Base-by-base conservation (phyloP, 2,329 filamentous ascomycete genomes). In the Sarocladiaceae sp. region DNA sequence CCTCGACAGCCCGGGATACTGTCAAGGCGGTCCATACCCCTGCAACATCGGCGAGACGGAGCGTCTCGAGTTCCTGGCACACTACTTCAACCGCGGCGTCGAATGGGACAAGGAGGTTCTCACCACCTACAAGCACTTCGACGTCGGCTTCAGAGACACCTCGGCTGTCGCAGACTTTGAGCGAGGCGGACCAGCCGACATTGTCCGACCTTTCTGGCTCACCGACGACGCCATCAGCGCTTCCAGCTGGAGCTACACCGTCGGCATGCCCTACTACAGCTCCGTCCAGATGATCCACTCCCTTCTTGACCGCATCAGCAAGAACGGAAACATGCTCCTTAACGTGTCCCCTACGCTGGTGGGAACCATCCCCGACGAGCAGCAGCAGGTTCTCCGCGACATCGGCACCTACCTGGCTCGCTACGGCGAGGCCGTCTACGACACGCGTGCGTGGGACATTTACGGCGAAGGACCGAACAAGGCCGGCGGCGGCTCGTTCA, bases 311-410 rank as follows among this genome's bases (percentile, higher is more conserved):
- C 75, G 76, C 49, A 65, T 74, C 0, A 64, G 63, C 46, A 77
- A 76, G 55, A 76, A 77, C 44, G 74, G 74, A 0, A 80, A 80
- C 49, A 64, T 80, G 43, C 50, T 80, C 43, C 63, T 80, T 0
- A 72, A 80, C 45, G 64, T 80, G 32, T 76, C 77, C 0, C 77
- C 37, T 9, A 41, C 37, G 18, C 19, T 21, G 11, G 27, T 42
- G n/a, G 44, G 37, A 13, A 19, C 21, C 27, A 39, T 50, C 3
- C 48, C 48, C 9, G 16, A n/a, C 6, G 43, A 50, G 15, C 48
- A 50, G 33, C 24, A 47, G 33, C 16, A 42, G 4, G 44, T 50
- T 18, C 27, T 50, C 12, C 26, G n/a, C 7, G 46, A 44, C 18
- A 46, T 50, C 21, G 48, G 48, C 16, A 29, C 45, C 18, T 50